Conservation (phyloP, 257 asterid species). For the Przewalskia tangutica region DNA sequence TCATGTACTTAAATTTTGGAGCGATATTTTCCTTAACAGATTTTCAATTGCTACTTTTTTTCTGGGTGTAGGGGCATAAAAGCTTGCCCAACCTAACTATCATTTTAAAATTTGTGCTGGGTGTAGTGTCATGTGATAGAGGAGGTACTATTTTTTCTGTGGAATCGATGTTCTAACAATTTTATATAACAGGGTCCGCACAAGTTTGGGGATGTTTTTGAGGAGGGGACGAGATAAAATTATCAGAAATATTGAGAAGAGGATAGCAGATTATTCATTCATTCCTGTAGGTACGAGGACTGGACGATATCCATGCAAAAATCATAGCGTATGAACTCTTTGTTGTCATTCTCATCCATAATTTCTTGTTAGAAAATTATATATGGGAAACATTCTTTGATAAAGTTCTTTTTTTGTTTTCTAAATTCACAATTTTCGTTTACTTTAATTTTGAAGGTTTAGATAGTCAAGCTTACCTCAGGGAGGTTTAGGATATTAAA, state of each 20-base stretch:
- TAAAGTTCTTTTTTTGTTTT: neutral
- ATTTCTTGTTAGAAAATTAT: neutral
- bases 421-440: too few relatives aligned
- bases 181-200: constrained; percentile 62
- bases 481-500: neutral
- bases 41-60: neutral
- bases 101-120: neutral
- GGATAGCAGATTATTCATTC: constrained; percentile 62
- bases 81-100: neutral
- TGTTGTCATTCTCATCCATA: neutral
- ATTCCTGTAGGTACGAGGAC: constrained; percentile 58
- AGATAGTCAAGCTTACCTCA: neutral
- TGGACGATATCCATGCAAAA: neutral
- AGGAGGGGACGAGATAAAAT: constrained; percentile 57
- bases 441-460: neutral
- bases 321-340: neutral
- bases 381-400: neutral
- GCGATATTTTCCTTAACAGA: neutral
- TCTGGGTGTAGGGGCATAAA: neutral
- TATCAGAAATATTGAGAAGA: constrained; percentile 48
- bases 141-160: neutral
- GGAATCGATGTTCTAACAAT: neutral
- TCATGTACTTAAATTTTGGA: neutral
- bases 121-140: neutral
- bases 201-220: constrained; percentile 69